Evolutionary conservation across 371 early-diverging fungal species (phyloP), one percentile per base, ranked within the genome.

Genomic region (Sporodiniella umbellata): DNA sequence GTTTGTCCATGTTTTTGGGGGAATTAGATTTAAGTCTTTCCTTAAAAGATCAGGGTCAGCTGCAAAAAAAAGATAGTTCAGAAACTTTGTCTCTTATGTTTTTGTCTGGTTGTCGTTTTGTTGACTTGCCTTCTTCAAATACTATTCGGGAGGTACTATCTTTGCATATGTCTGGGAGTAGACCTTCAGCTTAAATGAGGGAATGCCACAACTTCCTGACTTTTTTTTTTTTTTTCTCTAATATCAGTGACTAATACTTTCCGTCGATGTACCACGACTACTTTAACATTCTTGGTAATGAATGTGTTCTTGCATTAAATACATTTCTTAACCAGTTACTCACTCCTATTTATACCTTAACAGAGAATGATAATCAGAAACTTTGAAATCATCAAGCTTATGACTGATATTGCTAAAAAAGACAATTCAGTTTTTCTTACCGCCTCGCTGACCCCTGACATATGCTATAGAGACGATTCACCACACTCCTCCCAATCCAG

Each of bases 301-400:
- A 28, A 21, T 33, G 1, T 33, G 18, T 23, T 46, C 19, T 46
- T 46, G 42, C 17, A 50, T 30, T 21, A 50, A 50, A 50, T 31
- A 42, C 42, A 50, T 42, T 50, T 50, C 19, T 50, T 50, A 50
- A 50, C 50, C 12, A 50, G 12, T 40, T 40, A 42, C 21, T 50
- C 42, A 18, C 30, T 42, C 21, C 42, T 50, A 42, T 40, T 39
- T 50, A 50, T 50, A 50, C 50, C 50, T 50, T 42, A 46, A 46
- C 21, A 42, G 42, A 18, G 42, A 42, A 42, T 42, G 21, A 23
- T 33, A 30, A 45, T 45, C 33, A 33, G 46, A 28, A 50, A 30
- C 42, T 50, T 50, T 50, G 42, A 50, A 50, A 39, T 50, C 50
- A 50, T 26, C 50, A 50, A 42, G 50, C 50, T 50, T 40, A 50